phyloP scores from a whole-genome alignment of 352 stramenopile genomes.

The Plasmopara halstedii region DNA sequence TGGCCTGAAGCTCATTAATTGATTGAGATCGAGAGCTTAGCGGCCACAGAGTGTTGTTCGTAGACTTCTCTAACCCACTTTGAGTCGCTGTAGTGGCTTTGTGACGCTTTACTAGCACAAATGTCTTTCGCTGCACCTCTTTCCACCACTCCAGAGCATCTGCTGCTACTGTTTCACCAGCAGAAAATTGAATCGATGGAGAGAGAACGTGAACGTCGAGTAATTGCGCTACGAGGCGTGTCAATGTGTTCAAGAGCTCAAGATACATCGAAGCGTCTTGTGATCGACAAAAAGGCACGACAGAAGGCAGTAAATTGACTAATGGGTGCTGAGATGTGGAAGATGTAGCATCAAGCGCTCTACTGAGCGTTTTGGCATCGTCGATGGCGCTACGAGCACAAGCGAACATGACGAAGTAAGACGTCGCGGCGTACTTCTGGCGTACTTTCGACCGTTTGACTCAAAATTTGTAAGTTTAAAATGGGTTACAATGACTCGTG shows the following conservation, averaged over 20 bases:
- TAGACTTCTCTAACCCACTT: not conserved
- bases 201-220: constrained; percentile 36
- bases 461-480: too few species aligned
- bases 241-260: constrained; percentile 19
- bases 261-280: constrained; percentile 18
- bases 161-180: constrained; percentile 21
- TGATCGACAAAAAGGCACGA: not conserved
- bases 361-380: not conserved
- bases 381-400: not conserved
- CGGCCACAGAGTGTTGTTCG: constrained; percentile 10
- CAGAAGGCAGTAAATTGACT: not conserved
- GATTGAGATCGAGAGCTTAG: constrained; percentile 2
- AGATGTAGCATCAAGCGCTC: not conserved
- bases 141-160: constrained; percentile 37
- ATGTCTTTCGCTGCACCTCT: constrained; percentile 27
- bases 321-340: not conserved
- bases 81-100: not conserved
- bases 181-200: constrained; percentile 23
- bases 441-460: too few species aligned
- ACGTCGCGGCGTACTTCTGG: not conserved
- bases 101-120: constrained; percentile 10
- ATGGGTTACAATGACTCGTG: too few species aligned
- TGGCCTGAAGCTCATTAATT: not conserved
- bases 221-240: constrained; percentile 24
- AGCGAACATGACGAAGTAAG: not conserved